Evolutionary conservation across 306 rosid species (phyloP), one percentile per base, ranked within the genome.

Genomic region (Bauhinia variegata): DNA sequence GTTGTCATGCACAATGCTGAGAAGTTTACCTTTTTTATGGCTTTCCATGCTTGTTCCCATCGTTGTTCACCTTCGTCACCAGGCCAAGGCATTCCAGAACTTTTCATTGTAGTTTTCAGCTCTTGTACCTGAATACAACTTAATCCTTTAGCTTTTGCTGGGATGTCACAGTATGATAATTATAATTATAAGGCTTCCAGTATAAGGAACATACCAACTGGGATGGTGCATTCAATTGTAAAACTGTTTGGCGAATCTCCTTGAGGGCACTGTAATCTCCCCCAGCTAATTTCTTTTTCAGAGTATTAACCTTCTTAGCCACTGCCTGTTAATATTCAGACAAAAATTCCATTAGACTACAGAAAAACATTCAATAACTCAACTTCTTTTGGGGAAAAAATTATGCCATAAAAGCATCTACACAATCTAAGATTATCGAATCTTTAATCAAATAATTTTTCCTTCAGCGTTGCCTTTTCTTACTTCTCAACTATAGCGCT

Each of bases 61-160:
- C 89, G 79, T 38, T 88, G 61, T 79, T 90, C 86, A 12, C 97
- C 96, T 79, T 93, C 99, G 83, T 93, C 99, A 60, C 99, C 97
- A 1, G 99, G 99, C 99, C 99, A 93, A 61, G 99, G 99, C 99
- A 93, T 88, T 69, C 90, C 99, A 47, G 97, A 93, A 85, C 90
- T 62, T 82, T 83, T 75, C 97, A 93, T 90, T 70, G 52, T 93
- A 44, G 76, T 78, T 82, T 82, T 85, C 80, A 93, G 84, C 79
- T 93, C 97, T 76, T 81, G 86, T 49, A 90, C 91, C 99, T 93
- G 85, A 77, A 80, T 68, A 43, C 16, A 79, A 52, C 19, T 13
- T 57, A 52, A 68, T 54, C 54, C 58, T 50, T 65, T 63, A 78
- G 69, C 68, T 70, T 71, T 56, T n/a, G n/a, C n/a, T n/a, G n/a